Evolutionary conservation across 2,329 filamentous ascomycete genomes (phyloP), one percentile per base, ranked within the genome.

Genomic region (Arthrobotrys megalospora): DNA sequence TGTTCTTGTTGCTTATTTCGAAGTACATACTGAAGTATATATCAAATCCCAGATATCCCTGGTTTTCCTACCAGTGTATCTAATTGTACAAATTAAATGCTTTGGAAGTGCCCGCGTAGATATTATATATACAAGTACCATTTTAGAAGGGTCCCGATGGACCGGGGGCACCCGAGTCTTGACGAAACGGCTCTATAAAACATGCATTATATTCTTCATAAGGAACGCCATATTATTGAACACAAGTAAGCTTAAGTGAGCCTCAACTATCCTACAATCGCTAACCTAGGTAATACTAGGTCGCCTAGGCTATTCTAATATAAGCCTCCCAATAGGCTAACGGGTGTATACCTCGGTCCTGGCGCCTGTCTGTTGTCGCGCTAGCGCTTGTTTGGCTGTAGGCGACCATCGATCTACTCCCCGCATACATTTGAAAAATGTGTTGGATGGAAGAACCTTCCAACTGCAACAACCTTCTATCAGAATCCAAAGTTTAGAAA

Each of bases 21-120:
- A 43, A 60, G 55, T 43, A 43, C 55, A 43, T 60, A 60, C 55
- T 60, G 34, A 60, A 60, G 55, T 60, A 58, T 60, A 41, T 60
- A 43, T 58, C 8, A 58, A 60, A 60, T 60, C 24, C 16, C 36
- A 28, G 55, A 28, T 60, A 60, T 60, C 2, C 45, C 19, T 48
- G 5, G 34, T 24, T 24, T 60, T 12, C 5, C 5, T 60, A 34
- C 55, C 55, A n/a, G 36, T 36, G 24, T 24, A 60, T 60, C 53
- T 7, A 14, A 36, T 4, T 60, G 53, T 60, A 60, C 36, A 60
- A 60, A 60, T 16, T 12, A 53, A 55, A 16, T 1, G 21, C 3
- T 52, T 32, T 34, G 11, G 32, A 14, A 52, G 3, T 6, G 12
- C 36, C 36, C 36, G 36, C 24, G 24, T n/a, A n/a, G 3, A 50